Conservation (phyloP, 2,329 filamentous ascomycete genomes). For the Fonsecaea pedrosoi region DNA sequence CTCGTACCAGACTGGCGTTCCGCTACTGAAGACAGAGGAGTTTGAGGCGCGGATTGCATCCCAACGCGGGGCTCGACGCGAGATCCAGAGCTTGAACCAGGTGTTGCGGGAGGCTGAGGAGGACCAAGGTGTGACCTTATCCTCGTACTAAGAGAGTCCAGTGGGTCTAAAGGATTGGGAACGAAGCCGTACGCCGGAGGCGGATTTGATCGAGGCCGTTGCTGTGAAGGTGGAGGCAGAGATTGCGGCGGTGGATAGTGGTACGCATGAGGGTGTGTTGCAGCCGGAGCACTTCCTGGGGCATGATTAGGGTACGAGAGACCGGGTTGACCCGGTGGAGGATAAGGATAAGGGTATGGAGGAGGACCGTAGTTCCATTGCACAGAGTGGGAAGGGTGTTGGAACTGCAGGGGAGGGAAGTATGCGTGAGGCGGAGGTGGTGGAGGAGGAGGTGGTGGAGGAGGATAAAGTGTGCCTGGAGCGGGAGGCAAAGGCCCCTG, state of each 20-base stretch:
- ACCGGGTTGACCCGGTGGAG: background rate
- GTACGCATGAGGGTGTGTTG: slow-evolving; percentile 11
- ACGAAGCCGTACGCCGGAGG: slow-evolving; percentile 29
- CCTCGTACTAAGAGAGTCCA: background rate
- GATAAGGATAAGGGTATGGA: slow-evolving; percentile 3
- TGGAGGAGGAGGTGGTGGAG: background rate
- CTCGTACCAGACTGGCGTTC: background rate
- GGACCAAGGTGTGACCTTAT: slow-evolving; percentile 1
- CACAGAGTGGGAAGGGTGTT: slow-evolving; percentile 2
- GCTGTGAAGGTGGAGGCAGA: slow-evolving; percentile 8
- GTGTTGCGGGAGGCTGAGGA: background rate
- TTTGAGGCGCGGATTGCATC: background rate
- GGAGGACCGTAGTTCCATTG: slow-evolving; percentile 21
- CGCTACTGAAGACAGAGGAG: background rate
- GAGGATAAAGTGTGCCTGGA: background rate
- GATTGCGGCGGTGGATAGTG: background rate
- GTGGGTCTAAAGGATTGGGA: slow-evolving; percentile 17
- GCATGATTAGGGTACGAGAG: background rate
- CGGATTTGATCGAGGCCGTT: slow-evolving; percentile 1
- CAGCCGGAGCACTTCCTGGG: background rate
- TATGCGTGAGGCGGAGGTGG: slow-evolving; percentile 5
- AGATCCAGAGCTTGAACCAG: background rate
- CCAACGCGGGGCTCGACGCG: background rate
- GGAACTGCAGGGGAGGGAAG: slow-evolving; percentile 5
- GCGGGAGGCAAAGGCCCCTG: background rate